Conservation (phyloP, 371 early-diverging fungal genomes). For the Apophysomyces ossiformis region DNA sequence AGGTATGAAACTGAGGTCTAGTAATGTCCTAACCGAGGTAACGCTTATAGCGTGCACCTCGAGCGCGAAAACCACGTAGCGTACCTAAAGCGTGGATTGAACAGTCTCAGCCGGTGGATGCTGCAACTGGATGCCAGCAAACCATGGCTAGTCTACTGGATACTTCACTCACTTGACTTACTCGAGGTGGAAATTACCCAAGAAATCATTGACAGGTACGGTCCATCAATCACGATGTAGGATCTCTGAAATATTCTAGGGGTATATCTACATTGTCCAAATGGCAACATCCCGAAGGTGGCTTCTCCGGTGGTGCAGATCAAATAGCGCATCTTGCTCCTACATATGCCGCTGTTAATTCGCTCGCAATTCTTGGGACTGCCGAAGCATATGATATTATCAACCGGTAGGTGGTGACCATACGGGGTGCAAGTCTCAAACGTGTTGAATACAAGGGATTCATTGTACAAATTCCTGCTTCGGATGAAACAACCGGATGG, state of each 20-base stretch:
- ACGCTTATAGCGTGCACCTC: slow-evolving; percentile 47
- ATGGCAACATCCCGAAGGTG: slow-evolving; percentile 79
- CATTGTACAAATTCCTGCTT: slow-evolving; percentile 76
- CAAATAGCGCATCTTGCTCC: slow-evolving; percentile 85
- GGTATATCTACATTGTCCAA: slow-evolving; percentile 65
- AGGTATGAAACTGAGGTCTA: slow-evolving; percentile 19
- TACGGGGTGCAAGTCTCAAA: neutral
- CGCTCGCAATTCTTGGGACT: slow-evolving; percentile 75
- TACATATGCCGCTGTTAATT: slow-evolving; percentile 85
- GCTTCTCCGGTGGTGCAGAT: slow-evolving; percentile 87
- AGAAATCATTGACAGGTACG: slow-evolving; percentile 50
- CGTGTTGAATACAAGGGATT: slow-evolving; percentile 37
- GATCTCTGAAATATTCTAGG: slow-evolving; percentile 27
- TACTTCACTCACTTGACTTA: slow-evolving; percentile 81
- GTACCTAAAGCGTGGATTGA: slow-evolving; percentile 58
- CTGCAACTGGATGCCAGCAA: slow-evolving; percentile 83
- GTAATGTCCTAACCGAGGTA: neutral
- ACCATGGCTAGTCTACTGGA: slow-evolving; percentile 95
- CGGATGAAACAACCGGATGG: slow-evolving; percentile 89
- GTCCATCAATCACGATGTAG: neutral
- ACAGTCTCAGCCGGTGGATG: slow-evolving; percentile 63
- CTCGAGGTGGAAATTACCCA: slow-evolving; percentile 59
- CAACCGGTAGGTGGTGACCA: slow-evolving; percentile 43
- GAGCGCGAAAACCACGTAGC: slow-evolving; percentile 58
- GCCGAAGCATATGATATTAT: slow-evolving; percentile 75